These are phyloP conservation scores for Closterium sp. DNA, from an alignment of 139 green algal genomes.

Conservation along the genomic window DNA sequence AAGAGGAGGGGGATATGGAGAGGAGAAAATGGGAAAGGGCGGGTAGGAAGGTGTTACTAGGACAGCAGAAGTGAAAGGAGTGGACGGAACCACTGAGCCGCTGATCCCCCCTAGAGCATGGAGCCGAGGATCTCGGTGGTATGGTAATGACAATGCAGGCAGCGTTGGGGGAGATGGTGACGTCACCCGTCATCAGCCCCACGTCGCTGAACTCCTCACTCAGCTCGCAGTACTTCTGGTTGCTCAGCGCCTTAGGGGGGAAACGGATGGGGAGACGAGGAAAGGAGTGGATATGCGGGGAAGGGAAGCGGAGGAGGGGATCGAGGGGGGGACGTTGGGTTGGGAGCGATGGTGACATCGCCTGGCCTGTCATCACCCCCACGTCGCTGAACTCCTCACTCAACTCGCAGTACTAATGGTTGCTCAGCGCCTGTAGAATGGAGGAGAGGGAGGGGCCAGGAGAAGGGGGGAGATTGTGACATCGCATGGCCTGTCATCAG, in stretches of 20 bases:
- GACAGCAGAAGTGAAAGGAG: conserved; percentile 72
- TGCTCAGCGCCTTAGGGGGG: conserved; percentile 83
- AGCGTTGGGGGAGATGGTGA: conserved; percentile 82
- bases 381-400: conserved; percentile 79
- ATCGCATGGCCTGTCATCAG: conserved; percentile 38
- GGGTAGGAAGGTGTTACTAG: conserved; percentile 71
- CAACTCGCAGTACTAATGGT: too few species aligned
- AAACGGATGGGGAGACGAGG: too few species aligned
- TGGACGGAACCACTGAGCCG: conserved; percentile 51
- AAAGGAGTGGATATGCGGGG: too few species aligned
- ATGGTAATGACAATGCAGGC: conserved; percentile 97
- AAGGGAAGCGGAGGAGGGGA: too few species aligned
- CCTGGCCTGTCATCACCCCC: conserved; percentile 79
- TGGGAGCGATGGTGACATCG: too few species aligned
- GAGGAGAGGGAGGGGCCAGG: too few species aligned
- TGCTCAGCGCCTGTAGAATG: too few species aligned
- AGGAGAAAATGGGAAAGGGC: conserved; percentile 63
- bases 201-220: conserved; percentile 81
- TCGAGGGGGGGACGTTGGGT: conserved; percentile 82
- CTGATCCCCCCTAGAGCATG: conserved; percentile 59
- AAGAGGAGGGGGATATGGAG: neutral
- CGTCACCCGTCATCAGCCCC: conserved; percentile 88
- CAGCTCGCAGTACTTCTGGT: conserved; percentile 96
- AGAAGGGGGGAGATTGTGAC: too few species aligned
- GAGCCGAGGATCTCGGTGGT: conserved; percentile 93